These are phyloP conservation scores for Artomyces pyxidatus DNA, from an alignment of 768 basidiomycete species.

Conservation along the genomic window DNA sequence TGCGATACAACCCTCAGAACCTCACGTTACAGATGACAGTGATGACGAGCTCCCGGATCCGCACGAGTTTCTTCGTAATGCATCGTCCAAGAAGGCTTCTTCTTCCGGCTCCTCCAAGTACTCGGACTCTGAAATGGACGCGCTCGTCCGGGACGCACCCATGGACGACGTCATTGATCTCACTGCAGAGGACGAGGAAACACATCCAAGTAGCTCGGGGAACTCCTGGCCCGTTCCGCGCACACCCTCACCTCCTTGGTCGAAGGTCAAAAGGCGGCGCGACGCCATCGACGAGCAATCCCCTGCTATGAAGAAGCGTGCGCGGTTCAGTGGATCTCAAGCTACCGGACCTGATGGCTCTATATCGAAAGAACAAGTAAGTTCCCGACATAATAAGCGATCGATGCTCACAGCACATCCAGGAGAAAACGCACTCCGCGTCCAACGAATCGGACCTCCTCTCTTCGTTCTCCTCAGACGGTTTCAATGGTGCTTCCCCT, in stretches of 20 bases:
- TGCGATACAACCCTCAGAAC: not conserved
- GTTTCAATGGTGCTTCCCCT: too few species aligned
- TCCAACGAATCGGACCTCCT: too few species aligned
- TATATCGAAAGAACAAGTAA: too few species aligned
- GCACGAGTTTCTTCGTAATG: constrained; percentile 17
- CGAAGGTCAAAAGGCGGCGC: not conserved
- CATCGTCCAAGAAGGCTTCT: constrained; percentile 14
- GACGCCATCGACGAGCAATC: not conserved
- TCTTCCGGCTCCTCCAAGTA: constrained; percentile 28
- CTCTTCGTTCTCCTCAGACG: too few species aligned
- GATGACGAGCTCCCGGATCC: constrained; percentile 28
- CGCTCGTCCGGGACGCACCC: constrained; percentile 33
- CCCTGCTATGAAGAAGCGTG: too few species aligned
- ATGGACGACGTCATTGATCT: constrained; percentile 15
- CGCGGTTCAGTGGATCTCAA: too few species aligned
- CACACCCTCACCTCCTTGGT: not conserved
- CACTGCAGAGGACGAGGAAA: not conserved
- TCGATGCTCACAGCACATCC: too few species aligned
- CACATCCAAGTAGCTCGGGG: not conserved
- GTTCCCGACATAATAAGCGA: too few species aligned
- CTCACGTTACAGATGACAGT: not conserved
- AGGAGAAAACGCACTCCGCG: too few species aligned
- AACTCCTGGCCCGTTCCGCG: not conserved
- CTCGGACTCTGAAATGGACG: constrained; percentile 36
- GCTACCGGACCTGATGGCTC: too few species aligned